Base-by-base conservation (phyloP, 805 yeast species). In the Starmerella geochares region DNA sequence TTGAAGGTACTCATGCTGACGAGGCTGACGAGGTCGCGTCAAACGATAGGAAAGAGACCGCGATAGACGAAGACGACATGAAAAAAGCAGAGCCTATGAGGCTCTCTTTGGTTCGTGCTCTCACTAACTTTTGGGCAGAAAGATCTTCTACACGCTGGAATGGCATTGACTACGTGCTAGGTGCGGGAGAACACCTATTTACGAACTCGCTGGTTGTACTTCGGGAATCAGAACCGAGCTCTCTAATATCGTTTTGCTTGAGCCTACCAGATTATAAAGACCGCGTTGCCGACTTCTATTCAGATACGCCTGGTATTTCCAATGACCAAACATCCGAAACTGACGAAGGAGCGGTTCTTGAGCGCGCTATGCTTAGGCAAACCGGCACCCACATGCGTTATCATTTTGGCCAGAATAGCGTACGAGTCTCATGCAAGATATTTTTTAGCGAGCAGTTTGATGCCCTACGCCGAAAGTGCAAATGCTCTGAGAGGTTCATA, bases 381-480 rank as follows among this genome's bases (percentile, higher is more conserved):
- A 82, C 86, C 1, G 92, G 94, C 0, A 84, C 85, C 46, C 99
- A 94, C 68, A 72, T 94, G 63, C 81, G 87, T 61, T 92, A 90
- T 64, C 96, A 88, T 63, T 86, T 86, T 64, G 82, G 82, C 57
- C 96, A 88, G 63, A 94, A 88, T 0, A 73, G 74, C 32, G 83
- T 95, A 0, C 77, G 77, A 16, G 72, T 92, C 57, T 83, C 95
- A 3, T 92, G 99, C 67, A 90, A 90, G 65, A 83, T 94, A 6
- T 92, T 90, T 63, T 92, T 83, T 70, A 84, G 95, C 5, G 97
- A 90, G 60, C 97, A 92, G 62, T 92, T 92, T 68, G 96, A 90
- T 62, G 96, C 97, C 0, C 80, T 92, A 58, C 71, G 98, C 50
- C 74, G 78, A 50, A 81, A 84, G 27, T 90, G 96, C 70, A 87